Conservation (phyloP, 2,329 filamentous ascomycete genomes). For the Neofusicoccum laricinum region DNA sequence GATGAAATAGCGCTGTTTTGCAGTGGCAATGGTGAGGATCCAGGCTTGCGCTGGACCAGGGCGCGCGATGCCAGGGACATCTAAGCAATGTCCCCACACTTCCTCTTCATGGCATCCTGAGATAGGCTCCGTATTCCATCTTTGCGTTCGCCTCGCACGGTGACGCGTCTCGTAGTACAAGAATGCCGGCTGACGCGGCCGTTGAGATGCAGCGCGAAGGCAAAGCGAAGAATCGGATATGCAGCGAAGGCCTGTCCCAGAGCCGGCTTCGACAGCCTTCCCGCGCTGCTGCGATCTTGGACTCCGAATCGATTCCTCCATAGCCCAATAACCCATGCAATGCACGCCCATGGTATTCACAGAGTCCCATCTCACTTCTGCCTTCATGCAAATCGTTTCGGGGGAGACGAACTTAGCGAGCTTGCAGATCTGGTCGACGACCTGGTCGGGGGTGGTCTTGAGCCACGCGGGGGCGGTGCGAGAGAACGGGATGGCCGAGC, state of each 20-base stretch:
- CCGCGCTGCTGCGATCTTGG: neutral
- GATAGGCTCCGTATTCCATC: no score
- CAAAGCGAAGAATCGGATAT: no score
- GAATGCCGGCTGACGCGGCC: neutral
- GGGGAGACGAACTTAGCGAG: conserved; percentile 56
- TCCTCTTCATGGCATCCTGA: neutral
- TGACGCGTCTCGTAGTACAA: neutral
- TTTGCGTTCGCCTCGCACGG: neutral
- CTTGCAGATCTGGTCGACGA: conserved; percentile 99
- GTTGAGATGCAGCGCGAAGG: neutral
- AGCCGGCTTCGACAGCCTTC: no score
- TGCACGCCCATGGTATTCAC: neutral
- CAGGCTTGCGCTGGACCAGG: neutral
- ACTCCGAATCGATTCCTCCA: neutral
- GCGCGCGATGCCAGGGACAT: neutral
- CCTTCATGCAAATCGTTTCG: neutral
- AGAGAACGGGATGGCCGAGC: conserved; percentile 95
- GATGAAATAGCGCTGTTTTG: neutral
- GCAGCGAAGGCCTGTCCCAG: no score
- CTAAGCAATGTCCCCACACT: neutral
- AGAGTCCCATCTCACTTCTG: neutral
- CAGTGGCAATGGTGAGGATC: neutral
- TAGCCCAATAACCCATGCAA: neutral
- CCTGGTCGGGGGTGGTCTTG: conserved; percentile 97
- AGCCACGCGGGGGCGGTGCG: conserved; percentile 90